Percentiles rank a stretch among this genome's conserved stretches.
These are phyloP conservation scores for Fusarium irregulare DNA, from an alignment of 2,329 filamentous ascomycete species.

Conservation along the genomic window DNA sequence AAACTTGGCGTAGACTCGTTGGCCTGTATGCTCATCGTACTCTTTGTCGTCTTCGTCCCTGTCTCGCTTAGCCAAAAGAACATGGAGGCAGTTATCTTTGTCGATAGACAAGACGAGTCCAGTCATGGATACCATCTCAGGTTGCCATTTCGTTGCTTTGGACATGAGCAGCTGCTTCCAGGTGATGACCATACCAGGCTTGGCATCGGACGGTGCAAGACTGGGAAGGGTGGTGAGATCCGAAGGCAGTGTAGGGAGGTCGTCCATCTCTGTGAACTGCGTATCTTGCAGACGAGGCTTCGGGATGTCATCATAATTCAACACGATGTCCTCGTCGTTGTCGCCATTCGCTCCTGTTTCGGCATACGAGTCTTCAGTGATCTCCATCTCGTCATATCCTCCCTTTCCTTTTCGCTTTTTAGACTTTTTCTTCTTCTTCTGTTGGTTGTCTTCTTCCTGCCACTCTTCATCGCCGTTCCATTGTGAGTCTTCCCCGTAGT, in stretches of 20 bases:
- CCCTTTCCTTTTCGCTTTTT: slow-evolving; percentile 53
- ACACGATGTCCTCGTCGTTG: slow-evolving; percentile 47
- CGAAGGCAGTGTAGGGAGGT: slow-evolving; percentile 71
- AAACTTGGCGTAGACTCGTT: slow-evolving; percentile 81
- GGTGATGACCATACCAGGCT: slow-evolving; percentile 72
- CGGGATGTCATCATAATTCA: slow-evolving; percentile 56
- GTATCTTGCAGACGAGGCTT: slow-evolving; percentile 52
- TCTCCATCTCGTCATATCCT: slow-evolving; percentile 20
- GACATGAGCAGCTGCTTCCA: slow-evolving; percentile 75
- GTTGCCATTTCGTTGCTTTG: slow-evolving; percentile 73
- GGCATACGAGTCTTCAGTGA: neutral
- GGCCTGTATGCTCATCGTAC: slow-evolving; percentile 74
- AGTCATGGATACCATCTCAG: slow-evolving; percentile 71
- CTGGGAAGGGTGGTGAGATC: slow-evolving; percentile 65
- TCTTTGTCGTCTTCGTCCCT: slow-evolving; percentile 66
- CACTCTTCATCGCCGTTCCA: slow-evolving; percentile 46
- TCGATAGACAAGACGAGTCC: slow-evolving; percentile 70
- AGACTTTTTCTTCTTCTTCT: slow-evolving; percentile 52
- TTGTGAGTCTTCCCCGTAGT: slow-evolving; percentile 46
- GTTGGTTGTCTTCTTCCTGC: slow-evolving; percentile 55
- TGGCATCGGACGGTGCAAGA: slow-evolving; percentile 61
- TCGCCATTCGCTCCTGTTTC: slow-evolving; percentile 24
- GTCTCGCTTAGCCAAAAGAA: slow-evolving; percentile 78
- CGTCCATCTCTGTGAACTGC: slow-evolving; percentile 64
- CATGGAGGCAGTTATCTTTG: slow-evolving; percentile 63